phyloP scores from a whole-genome alignment of 192 early-diverging fungal genomes.

The Coemansia sp. region DNA sequence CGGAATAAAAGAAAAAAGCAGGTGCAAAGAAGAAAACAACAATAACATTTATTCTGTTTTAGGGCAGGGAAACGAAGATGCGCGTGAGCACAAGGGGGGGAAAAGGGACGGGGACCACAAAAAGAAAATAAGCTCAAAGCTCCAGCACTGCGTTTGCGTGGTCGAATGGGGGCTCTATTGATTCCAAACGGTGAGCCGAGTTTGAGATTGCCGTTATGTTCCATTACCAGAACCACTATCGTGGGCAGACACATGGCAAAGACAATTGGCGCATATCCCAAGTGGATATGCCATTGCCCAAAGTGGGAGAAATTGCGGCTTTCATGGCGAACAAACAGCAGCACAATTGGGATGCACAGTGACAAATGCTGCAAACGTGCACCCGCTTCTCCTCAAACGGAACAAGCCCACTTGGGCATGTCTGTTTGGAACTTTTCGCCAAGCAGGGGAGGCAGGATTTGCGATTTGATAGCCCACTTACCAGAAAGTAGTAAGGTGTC shows the following conservation, averaged over 20 bases:
- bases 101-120: not conserved
- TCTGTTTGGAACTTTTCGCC: not conserved
- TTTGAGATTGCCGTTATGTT: not conserved
- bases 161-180: not conserved
- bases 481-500: slow-evolving; percentile 5
- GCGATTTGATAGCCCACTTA: not conserved
- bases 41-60: not conserved
- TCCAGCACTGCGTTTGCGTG: not conserved
- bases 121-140: not conserved
- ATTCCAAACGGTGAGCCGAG: not conserved
- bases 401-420: not conserved
- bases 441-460: not conserved
- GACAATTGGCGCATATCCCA: not conserved
- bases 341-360: not conserved
- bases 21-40: not conserved
- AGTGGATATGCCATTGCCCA: not conserved
- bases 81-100: not conserved
- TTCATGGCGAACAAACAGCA: not conserved
- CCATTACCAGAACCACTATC: not conserved
- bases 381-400: not conserved
- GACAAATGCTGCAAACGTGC: not conserved
- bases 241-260: not conserved
- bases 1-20: not conserved
- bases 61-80: not conserved
- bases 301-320: not conserved